Base-by-base conservation (phyloP, 2,329 filamentous ascomycete species). In the Trichophyton benhamiae region DNA sequence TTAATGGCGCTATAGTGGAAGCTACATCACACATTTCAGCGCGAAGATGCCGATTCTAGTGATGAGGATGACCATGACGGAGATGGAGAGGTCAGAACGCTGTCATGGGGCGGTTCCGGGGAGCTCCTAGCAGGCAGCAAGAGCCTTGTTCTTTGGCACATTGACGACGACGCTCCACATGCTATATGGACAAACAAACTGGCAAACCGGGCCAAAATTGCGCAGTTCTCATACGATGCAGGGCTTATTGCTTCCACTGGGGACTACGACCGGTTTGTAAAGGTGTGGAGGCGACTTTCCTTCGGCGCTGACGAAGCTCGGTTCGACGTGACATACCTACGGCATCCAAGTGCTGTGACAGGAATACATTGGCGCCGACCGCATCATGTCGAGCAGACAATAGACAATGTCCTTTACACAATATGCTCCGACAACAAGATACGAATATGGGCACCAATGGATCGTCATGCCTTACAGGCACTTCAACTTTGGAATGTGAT, bases 391-490 rank as follows among this genome's bases (percentile, higher is more conserved):
- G 89, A 92, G 41, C 88, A 95, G 70, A 85, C 84, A 4, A 82
- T 87, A 61, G 88, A 94, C 44, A 94, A 96, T 72, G 87, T 95
- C 0, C 80, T 99, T 1, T 97, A 96, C 70, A 96, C 94, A 0
- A 84, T 91, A 65, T 95, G 90, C 67, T 81, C 84, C 13, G 94
- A 99, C 71, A 85, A 87, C 62, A 79, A 86, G 58, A 77, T 97
- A 64, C 83, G 91, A 53, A 82, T 96, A 46, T 99, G 92, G 92
- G 86, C 87, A 0, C 82, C 87, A 7, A 85, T 84, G 3, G 89
- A 95, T 63, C 81, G 84, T 42, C 83, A 87, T 67, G 78, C 86
- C 11, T 13, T 49, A 20, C 85, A 89, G 59, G 83, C 87, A 3
- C 78, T 96, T 70, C 83, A 88, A 61, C 80, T 95, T 42, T 95